Conservation (phyloP, 177 flowering plant genomes). For the Vitis hybrid region DNA sequence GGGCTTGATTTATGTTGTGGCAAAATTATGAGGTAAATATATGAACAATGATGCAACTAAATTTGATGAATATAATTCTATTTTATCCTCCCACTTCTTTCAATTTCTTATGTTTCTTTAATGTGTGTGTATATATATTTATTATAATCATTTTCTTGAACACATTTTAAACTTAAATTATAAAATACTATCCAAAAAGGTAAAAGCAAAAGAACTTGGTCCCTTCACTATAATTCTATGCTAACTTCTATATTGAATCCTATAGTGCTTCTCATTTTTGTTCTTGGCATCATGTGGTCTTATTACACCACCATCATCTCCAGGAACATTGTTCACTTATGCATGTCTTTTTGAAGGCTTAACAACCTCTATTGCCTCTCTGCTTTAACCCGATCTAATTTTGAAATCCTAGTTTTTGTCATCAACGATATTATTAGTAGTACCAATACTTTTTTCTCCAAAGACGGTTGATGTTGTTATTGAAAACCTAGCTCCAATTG, state of each 20-base stretch:
- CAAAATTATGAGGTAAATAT: no score
- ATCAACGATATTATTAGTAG: conserved; percentile 1
- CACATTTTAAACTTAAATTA: no score
- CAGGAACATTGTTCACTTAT: conserved; percentile 56
- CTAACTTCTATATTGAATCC: conserved; percentile 32
- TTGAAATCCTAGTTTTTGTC: conserved; percentile 26
- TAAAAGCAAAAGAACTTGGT: conserved; percentile 2
- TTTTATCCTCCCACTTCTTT: no score
- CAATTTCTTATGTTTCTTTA: no score
- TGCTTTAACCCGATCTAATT: conserved; percentile 50
- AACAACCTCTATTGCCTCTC: conserved; percentile 64
- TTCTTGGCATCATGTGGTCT: conserved; percentile 49
- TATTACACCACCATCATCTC: conserved; percentile 56
- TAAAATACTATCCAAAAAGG: conserved; percentile 13
- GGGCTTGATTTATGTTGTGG: no score
- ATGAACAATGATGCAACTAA: no score
- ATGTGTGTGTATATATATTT: no score
- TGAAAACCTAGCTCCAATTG: no score
- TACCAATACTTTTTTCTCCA: not conserved
- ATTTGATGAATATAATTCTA: no score
- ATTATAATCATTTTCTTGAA: no score
- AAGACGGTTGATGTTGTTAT: no score
- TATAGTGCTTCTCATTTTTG: conserved; percentile 26
- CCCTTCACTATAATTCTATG: conserved; percentile 11
- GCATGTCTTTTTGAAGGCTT: conserved; percentile 70